Percentiles rank a stretch among this genome's conserved stretches.
phyloP scores from a whole-genome alignment of 2,329 filamentous ascomycete species.

The Talaromyces sp. region DNA sequence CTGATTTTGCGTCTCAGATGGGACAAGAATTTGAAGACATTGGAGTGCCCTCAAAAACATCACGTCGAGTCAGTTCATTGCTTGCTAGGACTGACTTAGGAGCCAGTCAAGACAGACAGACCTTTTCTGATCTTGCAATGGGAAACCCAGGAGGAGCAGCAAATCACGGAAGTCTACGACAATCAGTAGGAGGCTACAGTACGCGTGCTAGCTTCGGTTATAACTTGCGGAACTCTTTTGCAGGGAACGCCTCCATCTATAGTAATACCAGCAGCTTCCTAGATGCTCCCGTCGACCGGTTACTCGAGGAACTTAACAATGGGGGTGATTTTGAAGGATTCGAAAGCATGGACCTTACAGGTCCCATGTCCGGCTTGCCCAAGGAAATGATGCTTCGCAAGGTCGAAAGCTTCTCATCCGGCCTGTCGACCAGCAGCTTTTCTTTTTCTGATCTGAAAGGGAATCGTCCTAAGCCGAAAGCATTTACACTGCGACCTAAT shows the following conservation, averaged over 20 bases:
- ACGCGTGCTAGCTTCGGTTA: conserved; percentile 57
- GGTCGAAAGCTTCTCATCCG: conserved; percentile 63
- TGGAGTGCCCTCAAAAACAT: conserved; percentile 54
- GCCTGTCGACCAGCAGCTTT: conserved; percentile 28
- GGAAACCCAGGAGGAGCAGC: conserved; percentile 34
- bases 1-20: conserved; percentile 62
- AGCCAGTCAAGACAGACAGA: conserved; percentile 71
- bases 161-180: conserved; percentile 49
- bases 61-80: conserved; percentile 85
- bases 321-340: conserved; percentile 63
- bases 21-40: conserved; percentile 60
- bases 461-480: conserved; percentile 33
- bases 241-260: conserved; percentile 43
- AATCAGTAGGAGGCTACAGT: conserved; percentile 67
- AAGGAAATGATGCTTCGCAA: conserved; percentile 69
- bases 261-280: conserved; percentile 57
- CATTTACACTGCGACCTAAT: conserved; percentile 59
- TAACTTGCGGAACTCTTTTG: conserved; percentile 52
- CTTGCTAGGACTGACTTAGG: conserved; percentile 82
- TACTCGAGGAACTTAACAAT: conserved; percentile 63
- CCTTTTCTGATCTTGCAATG: conserved; percentile 68
- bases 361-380: conserved; percentile 65
- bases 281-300: conserved; percentile 63
- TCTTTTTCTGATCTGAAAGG: conserved; percentile 23
- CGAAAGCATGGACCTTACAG: conserved; percentile 66